Evolutionary conservation across 2,329 filamentous ascomycete species (phyloP).

Genomic region (Monosporascus sp.): DNA sequence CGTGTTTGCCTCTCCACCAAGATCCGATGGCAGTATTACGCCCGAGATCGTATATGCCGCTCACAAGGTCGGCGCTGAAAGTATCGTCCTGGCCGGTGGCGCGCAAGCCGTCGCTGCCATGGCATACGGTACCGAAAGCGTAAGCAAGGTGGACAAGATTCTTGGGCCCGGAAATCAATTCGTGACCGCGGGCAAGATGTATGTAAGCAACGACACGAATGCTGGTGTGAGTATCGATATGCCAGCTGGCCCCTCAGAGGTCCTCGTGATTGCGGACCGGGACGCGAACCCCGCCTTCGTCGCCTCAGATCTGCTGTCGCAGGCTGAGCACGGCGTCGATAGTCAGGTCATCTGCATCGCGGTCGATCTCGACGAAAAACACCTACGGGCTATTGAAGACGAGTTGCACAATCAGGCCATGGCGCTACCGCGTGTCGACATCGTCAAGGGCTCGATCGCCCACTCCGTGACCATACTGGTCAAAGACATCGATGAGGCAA

Average conservation of each 20-base stretch:
- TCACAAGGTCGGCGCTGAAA: slow-evolving; percentile 93
- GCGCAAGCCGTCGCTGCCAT: slow-evolving; percentile 94
- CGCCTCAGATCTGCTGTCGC: slow-evolving; percentile 86
- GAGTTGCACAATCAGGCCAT: slow-evolving; percentile 84
- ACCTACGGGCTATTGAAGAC: slow-evolving; percentile 80
- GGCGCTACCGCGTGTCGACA: slow-evolving; percentile 83
- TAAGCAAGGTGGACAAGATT: slow-evolving; percentile 98
- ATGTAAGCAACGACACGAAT: slow-evolving; percentile 94
- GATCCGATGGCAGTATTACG: slow-evolving; percentile 82
- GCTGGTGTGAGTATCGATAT: slow-evolving; percentile 96
- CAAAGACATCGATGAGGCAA: slow-evolving; percentile 63
- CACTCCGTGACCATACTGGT: slow-evolving; percentile 88
- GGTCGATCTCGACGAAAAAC: slow-evolving; percentile 66
- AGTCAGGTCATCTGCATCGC: slow-evolving; percentile 92
- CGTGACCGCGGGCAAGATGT: slow-evolving; percentile 97
- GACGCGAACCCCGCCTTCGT: slow-evolving; percentile 89
- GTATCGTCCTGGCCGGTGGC: slow-evolving; percentile 91
- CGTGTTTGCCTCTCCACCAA: slow-evolving; percentile 85
- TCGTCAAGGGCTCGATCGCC: slow-evolving; percentile 81
- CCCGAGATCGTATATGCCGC: slow-evolving; percentile 97
- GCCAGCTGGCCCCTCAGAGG: slow-evolving; percentile 94
- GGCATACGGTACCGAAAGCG: slow-evolving; percentile 92
- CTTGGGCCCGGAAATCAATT: slow-evolving; percentile 97
- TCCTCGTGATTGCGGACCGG: slow-evolving; percentile 90
- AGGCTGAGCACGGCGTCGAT: slow-evolving; percentile 95